A percentile compares a stretch with the other conserved stretches of the same genome.
These are phyloP conservation scores for Malassezia arunalokei DNA, from an alignment of 1,284 basidiomycete species.

Conservation along the genomic window DNA sequence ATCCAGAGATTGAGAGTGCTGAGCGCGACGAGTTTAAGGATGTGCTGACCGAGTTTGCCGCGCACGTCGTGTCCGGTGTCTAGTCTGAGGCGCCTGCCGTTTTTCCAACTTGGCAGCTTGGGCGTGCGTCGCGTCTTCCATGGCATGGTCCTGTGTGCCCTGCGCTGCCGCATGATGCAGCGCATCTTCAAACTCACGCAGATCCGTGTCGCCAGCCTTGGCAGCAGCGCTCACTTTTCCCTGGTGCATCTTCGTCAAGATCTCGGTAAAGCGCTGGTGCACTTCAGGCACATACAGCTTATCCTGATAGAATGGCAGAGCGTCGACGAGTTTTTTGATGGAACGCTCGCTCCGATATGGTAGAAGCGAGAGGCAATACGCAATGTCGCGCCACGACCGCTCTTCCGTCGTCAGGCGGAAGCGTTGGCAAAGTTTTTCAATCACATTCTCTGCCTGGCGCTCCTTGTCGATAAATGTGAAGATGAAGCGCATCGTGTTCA, in stretches of 20 bases:
- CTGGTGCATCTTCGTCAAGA: constrained; percentile 56
- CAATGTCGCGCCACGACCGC: constrained; percentile 93
- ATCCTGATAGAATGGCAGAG: constrained; percentile 60
- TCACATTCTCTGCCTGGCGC: constrained; percentile 45
- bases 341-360: constrained; percentile 95
- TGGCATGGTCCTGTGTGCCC: constrained; percentile 77
- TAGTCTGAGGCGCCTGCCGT: not conserved
- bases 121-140: constrained; percentile 54
- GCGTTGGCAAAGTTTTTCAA: constrained; percentile 46
- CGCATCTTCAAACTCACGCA: constrained; percentile 53
- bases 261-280: constrained; percentile 73
- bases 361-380: constrained; percentile 81
- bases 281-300: constrained; percentile 82
- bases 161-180: constrained; percentile 68
- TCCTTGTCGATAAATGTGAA: constrained; percentile 91
- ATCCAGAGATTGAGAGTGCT: constrained; percentile 15
- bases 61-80: not conserved
- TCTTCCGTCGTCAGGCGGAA: constrained; percentile 79
- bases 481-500: constrained; percentile 85
- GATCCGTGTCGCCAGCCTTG: constrained; percentile 19
- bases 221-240: constrained; percentile 10
- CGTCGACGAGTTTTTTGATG: constrained; percentile 89
- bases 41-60: constrained; percentile 13
- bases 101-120: constrained; percentile 19
- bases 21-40: constrained; percentile 20